Base-by-base conservation (phyloP, 1,284 basidiomycete genomes). In the Heterobasidion irregulare region DNA sequence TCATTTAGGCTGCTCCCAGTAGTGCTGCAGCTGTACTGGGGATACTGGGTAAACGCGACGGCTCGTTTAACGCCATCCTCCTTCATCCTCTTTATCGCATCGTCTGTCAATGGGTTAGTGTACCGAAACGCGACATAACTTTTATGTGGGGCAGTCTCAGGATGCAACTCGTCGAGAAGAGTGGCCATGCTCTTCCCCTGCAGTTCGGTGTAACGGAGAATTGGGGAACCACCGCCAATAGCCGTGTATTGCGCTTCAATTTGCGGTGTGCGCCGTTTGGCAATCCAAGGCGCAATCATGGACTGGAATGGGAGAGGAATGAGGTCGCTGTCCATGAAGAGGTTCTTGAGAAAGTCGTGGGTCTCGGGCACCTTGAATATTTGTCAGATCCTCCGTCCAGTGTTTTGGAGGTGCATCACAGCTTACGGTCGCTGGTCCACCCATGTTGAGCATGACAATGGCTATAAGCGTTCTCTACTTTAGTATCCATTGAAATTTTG, bases 141-240 rank as follows among this genome's bases (percentile, higher is more conserved):
- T 72, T 98, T 98, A 75, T 99, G 96, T 2, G 96, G 96, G 5
- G 96, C 96, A 0, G 92, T 94, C 58, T 81, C 78, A 2, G 97
- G 97, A 62, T 90, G 86, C 16, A 98, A 77, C 69, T 99, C 95
- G 70, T 99, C 96, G 26, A 99, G 82, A 56, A 99, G 76, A 53
- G 82, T 76, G 32, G 83, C 91, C 95, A 99, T 96, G 55, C 83
- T 88, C 54, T 87, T 83, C 49, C 95, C 97, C 72, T 99, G 97
- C 26, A 84, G 70, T 59, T 84, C 76, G 1, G 96, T 97, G 79
- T 97, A 98, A 53, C 80, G 82, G 53, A 96, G 79, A 69, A 99
- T 99, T n/a, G 97, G 97, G 2, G 94, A 98, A 16, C 97, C 97
- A 33, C 96, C 97, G 33, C 97, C 97, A 66, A 99, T 99, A 56